A percentile compares a stretch with the other conserved stretches of the same genome.
Evolutionary conservation across 345 rosid species (phyloP).

Genomic region (Litchi chinensis): DNA sequence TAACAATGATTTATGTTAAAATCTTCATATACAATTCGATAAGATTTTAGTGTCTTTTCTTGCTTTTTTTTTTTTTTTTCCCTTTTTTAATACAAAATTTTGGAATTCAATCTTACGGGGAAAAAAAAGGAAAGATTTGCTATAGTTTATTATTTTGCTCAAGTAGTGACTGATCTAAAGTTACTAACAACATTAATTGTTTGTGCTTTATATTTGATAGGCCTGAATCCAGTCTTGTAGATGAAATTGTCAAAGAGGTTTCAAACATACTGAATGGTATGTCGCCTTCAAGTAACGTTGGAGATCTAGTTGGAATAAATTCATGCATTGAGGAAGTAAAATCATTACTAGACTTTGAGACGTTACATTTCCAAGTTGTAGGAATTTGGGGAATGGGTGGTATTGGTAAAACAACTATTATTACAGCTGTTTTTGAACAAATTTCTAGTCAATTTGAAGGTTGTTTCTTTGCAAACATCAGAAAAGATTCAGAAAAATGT

Average conservation of each 20-base stretch:
- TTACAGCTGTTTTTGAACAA: background rate
- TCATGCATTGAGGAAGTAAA: background rate
- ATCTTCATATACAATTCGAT: too few species aligned
- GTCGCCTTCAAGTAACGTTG: background rate
- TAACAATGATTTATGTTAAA: too few species aligned
- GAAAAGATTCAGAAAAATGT: background rate
- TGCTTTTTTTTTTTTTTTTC: too few species aligned
- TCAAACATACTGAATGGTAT: background rate
- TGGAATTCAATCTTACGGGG: too few species aligned
- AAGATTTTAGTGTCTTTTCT: too few species aligned
- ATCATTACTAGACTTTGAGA: background rate
- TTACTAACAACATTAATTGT: background rate
- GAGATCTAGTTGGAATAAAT: background rate
- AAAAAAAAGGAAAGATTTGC: too few species aligned
- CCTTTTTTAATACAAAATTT: too few species aligned
- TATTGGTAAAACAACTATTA: conserved; percentile 1
- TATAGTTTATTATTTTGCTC: background rate
- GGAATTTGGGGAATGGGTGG: conserved; percentile 12
- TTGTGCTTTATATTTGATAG: background rate
- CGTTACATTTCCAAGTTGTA: background rate
- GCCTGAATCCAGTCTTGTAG: background rate
- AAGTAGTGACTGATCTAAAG: background rate
- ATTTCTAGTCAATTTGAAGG: background rate
- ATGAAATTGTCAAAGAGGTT: background rate
- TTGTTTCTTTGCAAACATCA: background rate